Conservation (phyloP, 179 eudicot genomes). For the Camellia oleifera region DNA sequence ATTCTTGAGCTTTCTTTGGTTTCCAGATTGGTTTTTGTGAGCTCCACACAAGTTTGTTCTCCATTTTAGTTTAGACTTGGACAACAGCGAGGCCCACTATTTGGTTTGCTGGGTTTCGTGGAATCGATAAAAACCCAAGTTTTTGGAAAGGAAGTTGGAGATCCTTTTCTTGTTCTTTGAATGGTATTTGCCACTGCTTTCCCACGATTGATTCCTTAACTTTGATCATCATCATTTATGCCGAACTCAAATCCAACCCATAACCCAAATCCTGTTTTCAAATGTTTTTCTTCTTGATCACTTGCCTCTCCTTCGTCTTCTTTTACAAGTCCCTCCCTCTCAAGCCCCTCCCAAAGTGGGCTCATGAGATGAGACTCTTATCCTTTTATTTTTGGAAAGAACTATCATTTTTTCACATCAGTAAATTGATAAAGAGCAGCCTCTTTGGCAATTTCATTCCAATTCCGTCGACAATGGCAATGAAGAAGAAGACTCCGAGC, state of each 20-base stretch:
- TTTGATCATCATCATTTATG: conserved; percentile 22
- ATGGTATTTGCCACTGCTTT: conserved; percentile 16
- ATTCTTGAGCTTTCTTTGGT: background rate
- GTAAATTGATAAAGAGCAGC: conserved; percentile 29
- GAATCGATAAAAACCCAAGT: conserved; percentile 33
- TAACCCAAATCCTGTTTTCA: conserved; percentile 12
- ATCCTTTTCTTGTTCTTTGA: conserved; percentile 15
- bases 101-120: conserved; percentile 43
- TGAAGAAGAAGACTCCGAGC: conserved; percentile 33
- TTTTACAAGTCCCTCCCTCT: conserved; percentile 64
- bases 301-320: conserved; percentile 64
- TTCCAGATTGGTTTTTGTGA: conserved; percentile 10
- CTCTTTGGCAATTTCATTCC: conserved; percentile 20
- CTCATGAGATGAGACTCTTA: conserved; percentile 60
- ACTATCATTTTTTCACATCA: conserved; percentile 34
- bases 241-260: conserved; percentile 18
- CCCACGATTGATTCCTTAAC: conserved; percentile 18
- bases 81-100: conserved; percentile 35
- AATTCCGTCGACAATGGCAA: conserved; percentile 28
- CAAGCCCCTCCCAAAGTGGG: conserved; percentile 77
- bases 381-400: conserved; percentile 66
- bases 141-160: conserved; percentile 26
- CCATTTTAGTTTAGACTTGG: background rate
- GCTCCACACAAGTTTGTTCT: conserved; percentile 13
- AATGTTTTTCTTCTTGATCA: conserved; percentile 82